Evolutionary conservation across 176 grass and related monocot genomes (phyloP).

Genomic region (Dactylis glomerata): DNA sequence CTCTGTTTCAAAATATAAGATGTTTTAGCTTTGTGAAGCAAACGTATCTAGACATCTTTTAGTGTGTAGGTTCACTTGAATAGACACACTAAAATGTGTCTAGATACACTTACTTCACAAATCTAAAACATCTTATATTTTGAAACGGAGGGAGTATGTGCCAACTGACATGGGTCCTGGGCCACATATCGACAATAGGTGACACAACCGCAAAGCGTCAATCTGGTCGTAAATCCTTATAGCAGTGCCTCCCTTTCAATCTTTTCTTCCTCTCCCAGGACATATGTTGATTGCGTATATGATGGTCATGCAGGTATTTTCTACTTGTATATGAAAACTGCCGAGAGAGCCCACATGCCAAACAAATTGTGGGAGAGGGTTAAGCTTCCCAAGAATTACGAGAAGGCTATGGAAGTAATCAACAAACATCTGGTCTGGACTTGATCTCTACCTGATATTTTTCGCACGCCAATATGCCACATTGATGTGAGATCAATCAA

Average conservation of each 20-base stretch:
- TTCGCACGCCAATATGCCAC: neutral
- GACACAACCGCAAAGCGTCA: neutral
- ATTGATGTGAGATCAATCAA: neutral
- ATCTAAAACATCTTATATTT: too few species aligned
- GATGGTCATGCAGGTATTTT: constrained; percentile 56
- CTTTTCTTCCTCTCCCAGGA: neutral
- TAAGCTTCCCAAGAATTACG: constrained; percentile 80
- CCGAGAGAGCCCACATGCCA: constrained; percentile 85
- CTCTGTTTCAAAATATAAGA: too few species aligned
- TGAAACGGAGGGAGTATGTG: too few species aligned
- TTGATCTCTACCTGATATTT: constrained; percentile 12
- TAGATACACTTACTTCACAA: too few species aligned
- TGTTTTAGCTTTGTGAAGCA: too few species aligned
- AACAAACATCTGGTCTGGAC: constrained; percentile 73
- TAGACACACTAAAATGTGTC: too few species aligned
- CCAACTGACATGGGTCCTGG: neutral
- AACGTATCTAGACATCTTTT: too few species aligned
- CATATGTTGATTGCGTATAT: neutral
- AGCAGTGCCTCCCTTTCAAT: neutral
- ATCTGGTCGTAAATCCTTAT: neutral
- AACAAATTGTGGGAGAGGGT: constrained; percentile 93
- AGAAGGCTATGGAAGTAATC: constrained; percentile 71
- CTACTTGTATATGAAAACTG: constrained; percentile 94
- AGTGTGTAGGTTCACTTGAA: too few species aligned
- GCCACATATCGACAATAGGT: neutral